A percentile compares a stretch with the other conserved stretches of the same genome.
These are phyloP conservation scores for Davidsoniella australis DNA, from an alignment of 2,329 filamentous ascomycete species.

Conservation along the genomic window DNA sequence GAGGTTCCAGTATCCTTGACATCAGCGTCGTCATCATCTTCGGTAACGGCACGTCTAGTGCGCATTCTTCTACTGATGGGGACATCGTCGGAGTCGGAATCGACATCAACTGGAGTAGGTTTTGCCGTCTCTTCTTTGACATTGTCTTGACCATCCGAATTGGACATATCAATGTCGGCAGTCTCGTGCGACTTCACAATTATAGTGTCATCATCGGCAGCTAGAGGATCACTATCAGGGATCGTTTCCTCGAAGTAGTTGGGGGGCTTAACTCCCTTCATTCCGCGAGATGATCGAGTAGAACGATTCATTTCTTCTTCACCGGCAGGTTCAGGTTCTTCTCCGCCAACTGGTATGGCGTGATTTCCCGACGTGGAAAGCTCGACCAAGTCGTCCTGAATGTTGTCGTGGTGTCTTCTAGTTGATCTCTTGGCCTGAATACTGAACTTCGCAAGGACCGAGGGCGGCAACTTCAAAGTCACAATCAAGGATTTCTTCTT, in stretches of 20 bases:
- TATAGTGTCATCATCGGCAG: conserved; percentile 13
- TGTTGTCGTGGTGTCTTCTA: too few species aligned
- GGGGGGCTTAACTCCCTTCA: conserved; percentile 29
- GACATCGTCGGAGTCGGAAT: conserved; percentile 19
- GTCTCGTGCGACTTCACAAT: conserved; percentile 17
- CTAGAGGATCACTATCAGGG: conserved; percentile 10
- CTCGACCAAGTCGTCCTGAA: too few species aligned
- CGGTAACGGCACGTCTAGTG: conserved; percentile 12
- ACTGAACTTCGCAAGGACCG: too few species aligned
- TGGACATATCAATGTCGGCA: conserved; percentile 16
- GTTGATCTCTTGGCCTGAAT: too few species aligned
- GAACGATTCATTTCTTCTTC: conserved; percentile 17
- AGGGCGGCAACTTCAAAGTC: conserved; percentile 25
- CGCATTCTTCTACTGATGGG: conserved; percentile 11
- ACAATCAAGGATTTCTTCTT: conserved; percentile 21
- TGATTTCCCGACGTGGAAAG: too few species aligned
- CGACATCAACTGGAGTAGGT: conserved; percentile 14
- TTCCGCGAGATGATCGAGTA: conserved; percentile 29
- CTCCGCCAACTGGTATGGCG: too few species aligned
- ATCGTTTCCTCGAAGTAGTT: conserved; percentile 8
- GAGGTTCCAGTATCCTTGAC: conserved; percentile 12
- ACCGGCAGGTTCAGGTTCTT: conserved; percentile 21
- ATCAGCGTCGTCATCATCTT: conserved; percentile 27
- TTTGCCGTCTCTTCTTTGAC: background rate
- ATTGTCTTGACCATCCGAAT: conserved; percentile 15